These are phyloP conservation scores for Fusarium brachygibbosum DNA, from an alignment of 2,329 filamentous ascomycete species.

Conservation along the genomic window DNA sequence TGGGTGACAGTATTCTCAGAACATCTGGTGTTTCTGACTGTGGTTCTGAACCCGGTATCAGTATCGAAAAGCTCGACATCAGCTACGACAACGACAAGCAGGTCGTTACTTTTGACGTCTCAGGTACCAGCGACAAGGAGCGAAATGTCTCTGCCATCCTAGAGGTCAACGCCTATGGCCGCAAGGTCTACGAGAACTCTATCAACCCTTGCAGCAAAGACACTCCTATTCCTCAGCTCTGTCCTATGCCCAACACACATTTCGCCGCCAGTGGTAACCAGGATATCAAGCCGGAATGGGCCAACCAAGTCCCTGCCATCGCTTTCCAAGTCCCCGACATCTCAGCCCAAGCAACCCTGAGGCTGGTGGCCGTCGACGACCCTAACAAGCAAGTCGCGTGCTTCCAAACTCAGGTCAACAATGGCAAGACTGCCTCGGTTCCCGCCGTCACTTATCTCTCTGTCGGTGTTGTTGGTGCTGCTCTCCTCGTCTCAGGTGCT, in stretches of 20 bases:
- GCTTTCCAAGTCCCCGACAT: conserved; percentile 94
- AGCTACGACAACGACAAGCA: conserved; percentile 82
- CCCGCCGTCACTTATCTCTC: conserved; percentile 86
- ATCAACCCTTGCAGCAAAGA: conserved; percentile 84
- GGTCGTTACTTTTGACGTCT: conserved; percentile 83
- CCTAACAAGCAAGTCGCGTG: conserved; percentile 77
- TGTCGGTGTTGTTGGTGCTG: conserved; percentile 86
- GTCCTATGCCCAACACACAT: conserved; percentile 82
- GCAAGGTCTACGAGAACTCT: conserved; percentile 79
- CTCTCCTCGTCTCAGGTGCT: conserved; percentile 78
- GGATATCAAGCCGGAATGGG: conserved; percentile 77
- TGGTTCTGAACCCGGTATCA: conserved; percentile 65
- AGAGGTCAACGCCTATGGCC: conserved; percentile 86
- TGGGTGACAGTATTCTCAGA: conserved; percentile 79
- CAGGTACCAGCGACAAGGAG: conserved; percentile 77
- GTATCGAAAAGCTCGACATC: conserved; percentile 80
- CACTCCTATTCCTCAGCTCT: conserved; percentile 80
- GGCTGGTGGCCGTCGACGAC: conserved; percentile 74
- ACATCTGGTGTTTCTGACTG: conserved; percentile 87
- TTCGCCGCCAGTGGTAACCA: conserved; percentile 82
- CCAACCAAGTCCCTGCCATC: conserved; percentile 84
- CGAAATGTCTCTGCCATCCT: conserved; percentile 87
- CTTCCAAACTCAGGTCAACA: conserved; percentile 83
- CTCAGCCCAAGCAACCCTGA: conserved; percentile 83
- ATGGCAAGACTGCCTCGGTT: conserved; percentile 85